Base-by-base conservation (phyloP, 2,329 filamentous ascomycete species). In the Botryotinia calthae region DNA sequence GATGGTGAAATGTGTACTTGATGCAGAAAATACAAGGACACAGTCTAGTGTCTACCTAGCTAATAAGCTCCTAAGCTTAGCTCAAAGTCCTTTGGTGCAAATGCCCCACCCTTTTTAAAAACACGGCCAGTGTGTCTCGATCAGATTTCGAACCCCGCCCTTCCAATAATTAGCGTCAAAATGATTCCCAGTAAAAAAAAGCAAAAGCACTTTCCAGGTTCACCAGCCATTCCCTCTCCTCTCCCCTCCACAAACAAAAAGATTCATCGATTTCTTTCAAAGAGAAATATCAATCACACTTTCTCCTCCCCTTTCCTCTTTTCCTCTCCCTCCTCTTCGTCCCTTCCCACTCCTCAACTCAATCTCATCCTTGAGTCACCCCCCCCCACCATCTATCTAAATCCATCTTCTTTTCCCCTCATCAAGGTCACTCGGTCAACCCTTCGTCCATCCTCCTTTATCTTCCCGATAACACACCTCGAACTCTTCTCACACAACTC, bases 231-330 rank as follows among this genome's bases (percentile, higher is more conserved):
- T 72, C 40, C 56, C 67, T 40, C 51, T 56, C 51, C 51, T 18
- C 51, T 56, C 51, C 56, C 16, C 54, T 70, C 42, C 64, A 34
- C 61, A 65, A 42, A 70, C 44, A 73, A 58, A 58, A 40, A 67
- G 56, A 48, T 63, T n/a, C 44, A 70, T 62, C 54, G 6, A 48
- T 31, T 66, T 73, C 61, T 68, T 63, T 67, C 34, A 51, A 61
- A 44, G 63, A 54, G 66, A 42, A 64, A 34, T 66, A 59, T 66
- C 51, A 28, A 54, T 58, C 51, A 51, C 72, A 70, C 67, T 31
- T 67, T 73, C 73, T 71, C 73, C 58, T 69, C 75, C 73, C 68
- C 75, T 73, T 74, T 71, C 74, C 74, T 72, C 78, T 70, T 73
- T 61, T 64, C 64, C 72, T 67, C 66, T 59, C 58, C 65, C 61